A percentile compares a stretch with the other conserved stretches of the same genome.
These are phyloP conservation scores for Glycine soja DNA, from an alignment of 306 rosid genomes.

Conservation along the genomic window DNA sequence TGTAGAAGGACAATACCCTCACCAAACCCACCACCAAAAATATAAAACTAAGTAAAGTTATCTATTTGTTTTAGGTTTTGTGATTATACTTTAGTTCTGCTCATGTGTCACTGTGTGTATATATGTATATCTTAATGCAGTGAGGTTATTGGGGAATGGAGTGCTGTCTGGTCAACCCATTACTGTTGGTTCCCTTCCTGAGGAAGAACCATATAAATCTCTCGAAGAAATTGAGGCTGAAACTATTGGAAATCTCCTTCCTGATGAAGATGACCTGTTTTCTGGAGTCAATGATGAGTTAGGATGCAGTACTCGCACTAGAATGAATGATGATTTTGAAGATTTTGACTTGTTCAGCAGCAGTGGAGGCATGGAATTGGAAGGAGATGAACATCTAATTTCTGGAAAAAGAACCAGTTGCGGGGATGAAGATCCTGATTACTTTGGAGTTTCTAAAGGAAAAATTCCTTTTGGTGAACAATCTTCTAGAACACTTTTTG, in stretches of 20 bases:
- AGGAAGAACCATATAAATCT: slow-evolving; percentile 65
- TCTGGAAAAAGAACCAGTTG: slow-evolving; percentile 48
- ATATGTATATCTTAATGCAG: slow-evolving; percentile 58
- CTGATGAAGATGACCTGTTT: slow-evolving; percentile 85
- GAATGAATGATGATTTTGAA: slow-evolving; percentile 64
- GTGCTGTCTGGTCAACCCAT: slow-evolving; percentile 50
- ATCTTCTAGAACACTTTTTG: slow-evolving; percentile 86
- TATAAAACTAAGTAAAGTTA: slow-evolving; percentile 28
- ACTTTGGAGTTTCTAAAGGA: slow-evolving; percentile 59
- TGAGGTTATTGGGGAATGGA: slow-evolving; percentile 63
- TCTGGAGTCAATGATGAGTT: slow-evolving; percentile 69
- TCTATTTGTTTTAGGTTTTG: slow-evolving; percentile 10
- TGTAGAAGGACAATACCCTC: slow-evolving; percentile 18
- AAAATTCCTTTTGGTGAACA: slow-evolving; percentile 66
- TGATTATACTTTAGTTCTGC: slow-evolving; percentile 35
- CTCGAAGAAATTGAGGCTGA: slow-evolving; percentile 74
- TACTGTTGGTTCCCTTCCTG: slow-evolving; percentile 52
- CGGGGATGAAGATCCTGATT: slow-evolving; percentile 57
- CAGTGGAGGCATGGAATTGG: slow-evolving; percentile 86
- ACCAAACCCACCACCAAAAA: slow-evolving; percentile 9
- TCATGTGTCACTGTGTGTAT: slow-evolving; percentile 1
- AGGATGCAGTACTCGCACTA: slow-evolving; percentile 51
- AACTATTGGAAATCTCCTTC: slow-evolving; percentile 87
- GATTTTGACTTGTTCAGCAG: slow-evolving; percentile 87
- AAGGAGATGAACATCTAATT: slow-evolving; percentile 60